Evolutionary conservation across 2,329 filamentous ascomycete species (phyloP), one percentile per base, ranked within the genome.

Genomic region (Aspergillus alliaceus): DNA sequence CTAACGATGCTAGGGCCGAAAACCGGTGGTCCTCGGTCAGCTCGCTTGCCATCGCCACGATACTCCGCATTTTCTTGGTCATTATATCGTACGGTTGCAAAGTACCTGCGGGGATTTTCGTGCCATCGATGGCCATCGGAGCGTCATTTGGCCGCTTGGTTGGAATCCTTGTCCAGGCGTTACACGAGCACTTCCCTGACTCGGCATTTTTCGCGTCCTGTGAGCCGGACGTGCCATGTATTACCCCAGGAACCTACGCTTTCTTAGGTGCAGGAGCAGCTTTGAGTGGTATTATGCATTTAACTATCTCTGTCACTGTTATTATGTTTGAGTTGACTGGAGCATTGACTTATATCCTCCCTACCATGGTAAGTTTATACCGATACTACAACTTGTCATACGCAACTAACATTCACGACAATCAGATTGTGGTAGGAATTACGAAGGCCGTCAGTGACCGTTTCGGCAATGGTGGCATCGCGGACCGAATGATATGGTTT

Each of bases 301-400:
- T 99, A 61, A 97, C 93, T 0, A 87, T 99, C 15, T 96, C 93
- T 0, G 92, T 99, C 9, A 93, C 97, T 2, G 95, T 99, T 68
- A 99, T 99, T 74, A 98, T 99, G 95, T 98, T 98, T 69, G 95
- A 99, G 75, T 83, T 99, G 49, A 99, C 95, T 0, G 95, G 95
- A n/a, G 95, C 95, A 6, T 79, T 98, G 59, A 96, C 93, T 1
- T 99, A 99, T 70, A 98, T 99, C 63, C 79, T 99, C 27, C 95
- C 95, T 0, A 98, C 93, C 14, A 99, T 99, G 95, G 81, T 83
- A 69, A 60, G 78, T 66, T 25, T 12, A 2, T 25, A 20, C 35
- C 35, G 51, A 1, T 11, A 15, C 3, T 18, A 6, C 12, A 24
- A 9, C 24, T 31, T 6, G 4, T 25, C 9, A 34, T 31, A 31